phyloP scores from a whole-genome alignment of 1,139 yeast genomes.

The Scheffersomyces cryptocercus region DNA sequence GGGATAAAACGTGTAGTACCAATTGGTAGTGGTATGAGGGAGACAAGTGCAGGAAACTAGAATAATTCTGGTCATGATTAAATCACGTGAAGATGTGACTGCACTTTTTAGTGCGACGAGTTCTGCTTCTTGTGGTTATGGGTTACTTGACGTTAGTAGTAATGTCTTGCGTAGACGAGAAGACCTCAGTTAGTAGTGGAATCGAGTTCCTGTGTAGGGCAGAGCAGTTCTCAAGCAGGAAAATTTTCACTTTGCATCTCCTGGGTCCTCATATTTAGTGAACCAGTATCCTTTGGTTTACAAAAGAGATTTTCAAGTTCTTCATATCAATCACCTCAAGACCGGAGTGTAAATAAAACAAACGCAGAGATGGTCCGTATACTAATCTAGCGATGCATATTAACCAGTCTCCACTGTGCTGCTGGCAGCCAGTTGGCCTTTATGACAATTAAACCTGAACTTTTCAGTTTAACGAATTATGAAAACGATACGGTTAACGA shows the following conservation, averaged over 20 bases:
- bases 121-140: no score
- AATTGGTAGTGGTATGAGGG: neutral
- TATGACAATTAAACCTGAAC: conserved; percentile 1
- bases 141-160: no score
- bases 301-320: no score
- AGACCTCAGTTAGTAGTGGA: neutral
- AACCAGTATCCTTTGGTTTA: no score
- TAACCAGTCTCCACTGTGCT: neutral
- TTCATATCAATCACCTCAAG: conserved; percentile 30
- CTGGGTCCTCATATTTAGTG: no score
- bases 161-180: no score
- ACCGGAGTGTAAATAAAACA: conserved; percentile 84
- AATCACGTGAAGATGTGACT: conserved; percentile 20
- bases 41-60: no score
- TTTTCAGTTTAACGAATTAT: conserved; percentile 1
- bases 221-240: neutral
- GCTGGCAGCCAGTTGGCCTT: conserved; percentile 6
- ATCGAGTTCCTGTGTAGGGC: conserved; percentile 4
- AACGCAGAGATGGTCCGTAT: conserved; percentile 98
- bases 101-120: conserved; percentile 5
- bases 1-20: neutral
- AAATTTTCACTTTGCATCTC: no score
- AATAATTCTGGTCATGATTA: neutral
- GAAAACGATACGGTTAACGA: neutral
- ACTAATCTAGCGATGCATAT: conserved; percentile 5